These are phyloP conservation scores for Tricholoma terreum DNA, from an alignment of 768 basidiomycete species.

Conservation along the genomic window DNA sequence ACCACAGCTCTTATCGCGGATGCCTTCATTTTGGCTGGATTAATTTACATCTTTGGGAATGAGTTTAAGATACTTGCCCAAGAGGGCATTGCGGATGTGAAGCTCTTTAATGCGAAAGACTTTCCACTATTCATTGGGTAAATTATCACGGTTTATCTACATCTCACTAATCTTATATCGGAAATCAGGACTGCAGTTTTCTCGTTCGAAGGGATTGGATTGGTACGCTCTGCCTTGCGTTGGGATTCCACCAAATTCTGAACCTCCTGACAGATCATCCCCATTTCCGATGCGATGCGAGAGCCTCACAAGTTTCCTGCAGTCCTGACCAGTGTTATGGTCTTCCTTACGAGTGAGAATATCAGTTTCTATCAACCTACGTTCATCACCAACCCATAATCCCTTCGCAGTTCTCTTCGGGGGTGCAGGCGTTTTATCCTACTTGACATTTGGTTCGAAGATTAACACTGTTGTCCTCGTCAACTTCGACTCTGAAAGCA, in stretches of 20 bases:
- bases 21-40: conserved; percentile 87
- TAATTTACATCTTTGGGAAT: conserved; percentile 84
- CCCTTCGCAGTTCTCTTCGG: conserved; percentile 68
- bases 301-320: conserved; percentile 92
- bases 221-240: conserved; percentile 46
- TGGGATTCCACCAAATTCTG: conserved; percentile 2
- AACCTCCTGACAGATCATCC: conserved; percentile 62
- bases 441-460: conserved; percentile 82
- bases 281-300: conserved; percentile 95
- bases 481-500: conserved; percentile 81
- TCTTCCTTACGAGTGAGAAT: conserved; percentile 65
- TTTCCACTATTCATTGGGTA: conserved; percentile 93
- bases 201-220: conserved; percentile 95
- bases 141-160: conserved; percentile 21
- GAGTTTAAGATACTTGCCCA: conserved; percentile 69
- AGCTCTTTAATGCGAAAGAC: conserved; percentile 83
- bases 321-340: conserved; percentile 88
- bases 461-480: conserved; percentile 93
- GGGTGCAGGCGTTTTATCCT: conserved; percentile 83
- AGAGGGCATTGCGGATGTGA: conserved; percentile 73
- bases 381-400: conserved; percentile 2
- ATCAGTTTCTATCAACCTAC: background rate
- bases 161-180: conserved; percentile 5
- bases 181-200: conserved; percentile 85
- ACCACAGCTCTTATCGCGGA: conserved; percentile 91